Evolutionary conservation across 768 basidiomycete genomes (phyloP), one percentile per base, ranked within the genome.

Genomic region (Amanita phalloides): DNA sequence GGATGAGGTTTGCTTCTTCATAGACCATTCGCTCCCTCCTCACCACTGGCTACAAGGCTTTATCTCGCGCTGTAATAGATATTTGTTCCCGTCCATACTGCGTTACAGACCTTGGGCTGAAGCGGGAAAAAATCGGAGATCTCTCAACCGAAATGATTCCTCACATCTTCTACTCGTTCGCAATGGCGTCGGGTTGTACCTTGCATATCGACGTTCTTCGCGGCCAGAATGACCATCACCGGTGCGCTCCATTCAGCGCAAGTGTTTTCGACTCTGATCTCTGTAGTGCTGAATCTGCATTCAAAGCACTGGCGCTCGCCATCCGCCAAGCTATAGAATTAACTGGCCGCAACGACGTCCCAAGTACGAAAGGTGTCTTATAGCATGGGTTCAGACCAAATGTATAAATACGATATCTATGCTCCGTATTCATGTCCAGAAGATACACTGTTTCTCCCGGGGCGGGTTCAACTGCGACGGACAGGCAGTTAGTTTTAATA

Each of bases 41-140:
- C 21, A 48, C 54, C 21, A 54, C 37, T 45, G 25, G 20, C 21
- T 28, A 21, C 13, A 62, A 97, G 95, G 91, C 96, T 1, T 79
- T 99, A 45, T 90, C 93, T 1, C 75, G 96, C 59, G 93, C 92
- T 14, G 96, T 99, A 44, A 91, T 99, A 55, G 96, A 99, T 67
- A 98, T 99, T 55, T 98, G 96, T 63, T 92, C 93, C 53, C 82
- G 96, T 35, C 95, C 96, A 2, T 96, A 86, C 71, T 99, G 96
- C 66, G 84, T 94, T 49, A 87, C 90, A 21, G 85, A 97, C 55
- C 80, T 99, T 35, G 86, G 86, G 54, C 76, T 92, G 54, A 84
- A 80, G 66, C 77, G 90, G 53, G 91, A 94, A 66, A 94, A 93
- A 70, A 84, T 94, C 37, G 91, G 90, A n/a, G 90, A 94, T 57